Conservation (phyloP, 179 eudicot genomes). For the Spinacia oleracea region DNA sequence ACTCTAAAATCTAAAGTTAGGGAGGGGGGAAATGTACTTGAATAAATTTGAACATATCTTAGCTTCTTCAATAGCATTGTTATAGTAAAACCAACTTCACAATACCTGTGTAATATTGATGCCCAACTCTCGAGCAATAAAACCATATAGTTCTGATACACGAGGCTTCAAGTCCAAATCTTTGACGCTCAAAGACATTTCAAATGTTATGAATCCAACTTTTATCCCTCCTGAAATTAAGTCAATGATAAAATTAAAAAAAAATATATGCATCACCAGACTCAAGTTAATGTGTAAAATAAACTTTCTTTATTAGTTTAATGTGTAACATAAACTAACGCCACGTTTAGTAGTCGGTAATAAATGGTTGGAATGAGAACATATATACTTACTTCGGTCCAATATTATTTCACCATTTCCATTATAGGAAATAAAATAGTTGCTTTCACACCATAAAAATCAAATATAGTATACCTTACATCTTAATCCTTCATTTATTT, state of each 20-base stretch:
- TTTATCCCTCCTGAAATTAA: slow-evolving; percentile 49
- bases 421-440: no score
- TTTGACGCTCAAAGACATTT: slow-evolving; percentile 55
- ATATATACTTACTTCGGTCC: no score
- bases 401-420: no score
- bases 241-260: neutral
- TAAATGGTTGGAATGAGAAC: no score
- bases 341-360: no score
- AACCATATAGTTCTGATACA: slow-evolving; percentile 49
- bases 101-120: slow-evolving; percentile 71
- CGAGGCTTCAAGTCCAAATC: slow-evolving; percentile 63
- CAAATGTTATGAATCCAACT: slow-evolving; percentile 66
- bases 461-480: no score
- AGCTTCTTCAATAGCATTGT: neutral
- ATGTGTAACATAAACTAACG: no score
- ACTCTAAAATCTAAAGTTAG: neutral
- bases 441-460: no score
- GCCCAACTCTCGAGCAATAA: slow-evolving; percentile 63
- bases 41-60: neutral
- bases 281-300: neutral
- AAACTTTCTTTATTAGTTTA: neutral
- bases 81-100: neutral
- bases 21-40: neutral
- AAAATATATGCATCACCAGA: slow-evolving; percentile 2
- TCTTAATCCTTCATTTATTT: no score